These are phyloP conservation scores for Melanopsichium pennsylvanicum DNA, from an alignment of 1,284 basidiomycete species.

Conservation along the genomic window DNA sequence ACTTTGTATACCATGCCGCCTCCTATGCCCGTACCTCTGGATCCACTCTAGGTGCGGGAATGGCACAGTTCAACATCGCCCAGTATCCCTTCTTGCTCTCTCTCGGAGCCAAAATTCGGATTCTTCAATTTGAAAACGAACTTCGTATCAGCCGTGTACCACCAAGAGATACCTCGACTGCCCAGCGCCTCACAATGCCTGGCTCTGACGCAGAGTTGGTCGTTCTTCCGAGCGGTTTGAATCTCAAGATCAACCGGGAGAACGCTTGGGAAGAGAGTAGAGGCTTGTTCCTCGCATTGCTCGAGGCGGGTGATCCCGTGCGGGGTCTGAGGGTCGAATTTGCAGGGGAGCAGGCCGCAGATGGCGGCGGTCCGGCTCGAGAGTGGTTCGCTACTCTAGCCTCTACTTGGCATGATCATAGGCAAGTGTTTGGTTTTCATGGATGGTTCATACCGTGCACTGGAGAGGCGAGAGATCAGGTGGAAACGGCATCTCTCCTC, in stretches of 20 bases:
- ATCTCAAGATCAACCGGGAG: slow-evolving; percentile 19
- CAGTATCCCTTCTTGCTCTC: slow-evolving; percentile 35
- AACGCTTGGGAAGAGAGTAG: slow-evolving; percentile 24
- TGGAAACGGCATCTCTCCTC: slow-evolving; percentile 25
- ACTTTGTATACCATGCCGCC: slow-evolving; percentile 28
- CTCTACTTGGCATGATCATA: slow-evolving; percentile 11
- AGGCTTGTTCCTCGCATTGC: slow-evolving; percentile 16
- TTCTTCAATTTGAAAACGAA: slow-evolving; percentile 46
- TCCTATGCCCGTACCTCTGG: not conserved
- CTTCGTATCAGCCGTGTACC: slow-evolving; percentile 15
- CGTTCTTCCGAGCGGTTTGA: slow-evolving; percentile 11
- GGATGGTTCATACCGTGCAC: slow-evolving; percentile 19
- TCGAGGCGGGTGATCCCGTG: slow-evolving; percentile 15
- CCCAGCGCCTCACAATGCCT: not conserved
- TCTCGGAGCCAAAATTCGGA: slow-evolving; percentile 46
- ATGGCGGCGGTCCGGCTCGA: slow-evolving; percentile 50
- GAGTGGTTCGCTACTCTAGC: slow-evolving; percentile 52
- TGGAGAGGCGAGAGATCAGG: not conserved
- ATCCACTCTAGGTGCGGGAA: not conserved
- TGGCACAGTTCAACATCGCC: slow-evolving; percentile 39
- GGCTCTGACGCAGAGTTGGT: slow-evolving; percentile 13
- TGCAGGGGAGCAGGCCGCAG: slow-evolving; percentile 45
- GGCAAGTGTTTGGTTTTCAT: slow-evolving; percentile 2
- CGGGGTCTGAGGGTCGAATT: slow-evolving; percentile 45
- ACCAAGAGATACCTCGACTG: not conserved